Evolutionary conservation across 441 rosid genomes (phyloP).

Genomic region (Erodium trifolium): DNA sequence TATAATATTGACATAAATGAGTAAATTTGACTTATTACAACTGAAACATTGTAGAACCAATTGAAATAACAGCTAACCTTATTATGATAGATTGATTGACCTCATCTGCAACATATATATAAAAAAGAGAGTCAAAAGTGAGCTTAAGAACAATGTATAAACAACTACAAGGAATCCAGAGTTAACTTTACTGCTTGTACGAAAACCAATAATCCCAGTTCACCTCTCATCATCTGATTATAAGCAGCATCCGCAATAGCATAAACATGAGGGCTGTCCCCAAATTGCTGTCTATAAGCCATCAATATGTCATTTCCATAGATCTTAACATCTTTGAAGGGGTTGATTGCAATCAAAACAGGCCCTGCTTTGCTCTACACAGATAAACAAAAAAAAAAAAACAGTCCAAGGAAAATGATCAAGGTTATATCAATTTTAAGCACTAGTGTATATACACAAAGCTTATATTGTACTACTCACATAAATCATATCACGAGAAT

Average conservation of each 20-base stretch:
- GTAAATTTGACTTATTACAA: too few species aligned
- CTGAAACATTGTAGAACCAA: background rate
- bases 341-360: conserved; percentile 80
- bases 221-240: conserved; percentile 89
- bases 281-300: conserved; percentile 52
- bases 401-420: conserved; percentile 14
- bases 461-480: conserved; percentile 39
- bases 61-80: conserved; percentile 37
- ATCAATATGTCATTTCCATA: conserved; percentile 53
- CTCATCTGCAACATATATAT: conserved; percentile 40
- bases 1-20: too few species aligned
- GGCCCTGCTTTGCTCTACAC: conserved; percentile 91
- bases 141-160: background rate
- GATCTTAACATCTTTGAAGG: conserved; percentile 59
- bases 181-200: conserved; percentile 7
- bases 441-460: background rate
- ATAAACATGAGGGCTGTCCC: conserved; percentile 75
- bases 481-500: conserved; percentile 62
- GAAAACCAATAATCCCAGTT: conserved; percentile 18
- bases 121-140: background rate
- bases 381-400: conserved; percentile 18
- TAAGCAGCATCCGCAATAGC: conserved; percentile 73
- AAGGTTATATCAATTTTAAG: conserved; percentile 15
- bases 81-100: conserved; percentile 21
- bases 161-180: conserved; percentile 11